phyloP scores from a whole-genome alignment of 805 yeast species.

The Candida manassasensis region DNA sequence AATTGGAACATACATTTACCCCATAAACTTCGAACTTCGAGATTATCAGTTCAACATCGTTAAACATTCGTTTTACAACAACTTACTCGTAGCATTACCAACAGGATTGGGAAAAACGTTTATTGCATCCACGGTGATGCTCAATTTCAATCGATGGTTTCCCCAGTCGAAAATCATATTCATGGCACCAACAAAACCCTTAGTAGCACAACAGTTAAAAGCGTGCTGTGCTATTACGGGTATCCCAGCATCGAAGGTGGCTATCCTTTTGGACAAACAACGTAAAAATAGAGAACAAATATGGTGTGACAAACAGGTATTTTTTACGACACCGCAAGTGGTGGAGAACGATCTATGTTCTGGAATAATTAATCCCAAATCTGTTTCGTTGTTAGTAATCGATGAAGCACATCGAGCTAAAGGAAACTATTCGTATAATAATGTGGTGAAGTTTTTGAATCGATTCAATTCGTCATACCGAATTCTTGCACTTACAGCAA shows the following conservation, averaged over 20 bases:
- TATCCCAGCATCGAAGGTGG: constrained; percentile 69
- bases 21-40: constrained; percentile 77
- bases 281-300: constrained; percentile 59
- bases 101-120: constrained; percentile 98
- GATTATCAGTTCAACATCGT: constrained; percentile 88
- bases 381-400: constrained; percentile 69
- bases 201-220: constrained; percentile 92
- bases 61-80: constrained; percentile 62
- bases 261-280: constrained; percentile 65
- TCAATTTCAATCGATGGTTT: constrained; percentile 87
- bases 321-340: constrained; percentile 95
- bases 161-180: constrained; percentile 73
- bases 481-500: constrained; percentile 86
- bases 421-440: constrained; percentile 85
- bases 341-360: constrained; percentile 82
- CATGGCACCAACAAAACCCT: constrained; percentile 95
- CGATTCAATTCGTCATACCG: constrained; percentile 60
- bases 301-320: constrained; percentile 76
- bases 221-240: constrained; percentile 90
- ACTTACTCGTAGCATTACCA: constrained; percentile 85
- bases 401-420: constrained; percentile 96
- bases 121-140: constrained; percentile 90
- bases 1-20: constrained; percentile 59
- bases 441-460: constrained; percentile 62
- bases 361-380: constrained; percentile 73